A percentile compares a stretch with the other conserved stretches of the same genome.
Conservation (phyloP, 139 green algal species). For the Picochlorum sp. region DNA sequence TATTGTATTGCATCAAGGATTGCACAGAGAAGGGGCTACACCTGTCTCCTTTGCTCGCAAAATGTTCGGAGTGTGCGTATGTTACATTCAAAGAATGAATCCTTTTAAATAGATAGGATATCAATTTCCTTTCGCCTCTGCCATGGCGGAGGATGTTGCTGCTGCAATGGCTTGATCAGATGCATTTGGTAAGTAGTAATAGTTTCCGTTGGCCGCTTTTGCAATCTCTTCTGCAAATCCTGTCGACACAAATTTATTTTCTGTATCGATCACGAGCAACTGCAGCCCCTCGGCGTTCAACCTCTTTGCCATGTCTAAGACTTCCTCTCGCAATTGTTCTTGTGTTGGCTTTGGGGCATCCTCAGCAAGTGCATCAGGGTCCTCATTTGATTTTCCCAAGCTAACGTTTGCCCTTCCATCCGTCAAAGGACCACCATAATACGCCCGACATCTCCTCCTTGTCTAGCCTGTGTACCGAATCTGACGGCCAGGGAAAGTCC, state of each 20-base stretch:
- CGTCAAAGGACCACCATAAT: conserved; percentile 96
- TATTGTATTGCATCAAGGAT: background rate
- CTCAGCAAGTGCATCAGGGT: conserved; percentile 73
- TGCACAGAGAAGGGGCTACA: background rate
- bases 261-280: conserved; percentile 95
- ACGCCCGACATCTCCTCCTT: conserved; percentile 79
- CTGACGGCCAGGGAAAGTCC: conserved; percentile 75
- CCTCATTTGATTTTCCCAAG: conserved; percentile 83
- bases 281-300: conserved; percentile 53
- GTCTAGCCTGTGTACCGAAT: conserved; percentile 60
- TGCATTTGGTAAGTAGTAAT: conserved; percentile 95
- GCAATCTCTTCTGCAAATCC: conserved; percentile 98
- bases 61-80: no score
- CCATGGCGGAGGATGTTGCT: conserved; percentile 75
- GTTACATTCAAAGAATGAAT: no score
- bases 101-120: background rate
- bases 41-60: background rate
- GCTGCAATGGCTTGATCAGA: conserved; percentile 78
- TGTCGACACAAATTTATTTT: conserved; percentile 96
- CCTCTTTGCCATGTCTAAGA: conserved; percentile 90
- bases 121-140: conserved; percentile 37
- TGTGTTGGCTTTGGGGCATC: conserved; percentile 69
- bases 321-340: conserved; percentile 54
- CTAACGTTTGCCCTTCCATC: conserved; percentile 93
- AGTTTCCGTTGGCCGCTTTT: conserved; percentile 54